Evolutionary conservation across 805 yeast genomes (phyloP).

Genomic region (Ogataea allantospora): DNA sequence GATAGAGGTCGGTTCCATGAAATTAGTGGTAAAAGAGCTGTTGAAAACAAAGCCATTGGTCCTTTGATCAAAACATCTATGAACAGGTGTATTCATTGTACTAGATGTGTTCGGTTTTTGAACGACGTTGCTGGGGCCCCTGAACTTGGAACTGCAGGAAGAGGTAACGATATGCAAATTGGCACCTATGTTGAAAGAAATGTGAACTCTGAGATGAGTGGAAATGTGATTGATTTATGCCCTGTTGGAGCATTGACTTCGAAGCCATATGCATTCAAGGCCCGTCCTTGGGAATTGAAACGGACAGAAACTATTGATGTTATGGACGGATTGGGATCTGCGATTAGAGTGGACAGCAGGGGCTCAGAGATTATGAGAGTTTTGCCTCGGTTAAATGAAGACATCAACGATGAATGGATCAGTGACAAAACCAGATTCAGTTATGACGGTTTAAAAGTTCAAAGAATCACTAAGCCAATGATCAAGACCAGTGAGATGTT

Average conservation of each 20-base stretch:
- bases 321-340: conserved; percentile 78
- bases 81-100: conserved; percentile 92
- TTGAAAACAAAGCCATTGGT: conserved; percentile 86
- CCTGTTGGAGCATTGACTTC: conserved; percentile 92
- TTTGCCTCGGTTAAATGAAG: conserved; percentile 81
- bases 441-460: conserved; percentile 81
- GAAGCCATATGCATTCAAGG: conserved; percentile 89
- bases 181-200: conserved; percentile 87
- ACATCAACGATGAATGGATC: conserved; percentile 88
- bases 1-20: conserved; percentile 86
- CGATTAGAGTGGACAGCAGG: conserved; percentile 79
- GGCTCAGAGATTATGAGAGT: conserved; percentile 88
- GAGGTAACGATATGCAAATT: conserved; percentile 90
- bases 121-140: conserved; percentile 93
- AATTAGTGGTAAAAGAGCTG: conserved; percentile 82
- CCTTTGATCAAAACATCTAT: conserved; percentile 86
- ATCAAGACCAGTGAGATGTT: conserved; percentile 68
- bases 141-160: conserved; percentile 83
- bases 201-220: conserved; percentile 80
- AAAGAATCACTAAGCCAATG: conserved; percentile 79
- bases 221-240: conserved; percentile 83
- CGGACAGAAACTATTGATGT: conserved; percentile 86
- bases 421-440: conserved; percentile 86
- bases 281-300: conserved; percentile 91
- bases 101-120: conserved; percentile 85